Conservation (phyloP, 352 stramenopile species). For the Phytopythium sindhum region DNA sequence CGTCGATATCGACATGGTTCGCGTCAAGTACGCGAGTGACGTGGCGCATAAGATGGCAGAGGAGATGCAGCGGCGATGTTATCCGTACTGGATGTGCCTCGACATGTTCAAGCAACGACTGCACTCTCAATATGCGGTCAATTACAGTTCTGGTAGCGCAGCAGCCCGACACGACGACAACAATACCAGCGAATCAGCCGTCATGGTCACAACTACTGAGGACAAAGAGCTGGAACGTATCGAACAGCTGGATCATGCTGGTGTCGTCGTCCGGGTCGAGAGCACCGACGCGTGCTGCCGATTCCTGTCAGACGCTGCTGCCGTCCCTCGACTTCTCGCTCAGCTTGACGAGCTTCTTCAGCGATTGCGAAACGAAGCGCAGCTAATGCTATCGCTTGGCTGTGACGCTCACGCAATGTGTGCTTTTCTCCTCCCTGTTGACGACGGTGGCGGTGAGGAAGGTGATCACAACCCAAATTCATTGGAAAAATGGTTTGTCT, state of each 20-base stretch:
- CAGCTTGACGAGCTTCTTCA: conserved; percentile 16
- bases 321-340: conserved; percentile 6
- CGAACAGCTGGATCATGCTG: neutral
- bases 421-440: conserved; percentile 11
- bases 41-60: conserved; percentile 47
- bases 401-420: conserved; percentile 10
- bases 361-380: conserved; percentile 33
- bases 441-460: neutral
- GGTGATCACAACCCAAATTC: neutral
- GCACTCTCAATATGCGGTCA: neutral
- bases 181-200: neutral
- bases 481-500: conserved; percentile 3
- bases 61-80: conserved; percentile 33
- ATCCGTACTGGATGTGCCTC: conserved; percentile 43
- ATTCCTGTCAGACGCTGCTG: conserved; percentile 6
- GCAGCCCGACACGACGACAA: neutral
- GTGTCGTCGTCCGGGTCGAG: neutral
- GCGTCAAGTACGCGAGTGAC: conserved; percentile 41
- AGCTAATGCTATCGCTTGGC: conserved; percentile 24
- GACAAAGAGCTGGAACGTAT: neutral
- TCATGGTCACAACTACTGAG: neutral
- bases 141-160: too few species aligned
- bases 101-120: conserved; percentile 33
- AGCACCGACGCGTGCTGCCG: conserved; percentile 2
- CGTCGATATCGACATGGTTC: conserved; percentile 28